Conservation (phyloP, 2,329 filamentous ascomycete species). For the Talaromyces verruculosus region DNA sequence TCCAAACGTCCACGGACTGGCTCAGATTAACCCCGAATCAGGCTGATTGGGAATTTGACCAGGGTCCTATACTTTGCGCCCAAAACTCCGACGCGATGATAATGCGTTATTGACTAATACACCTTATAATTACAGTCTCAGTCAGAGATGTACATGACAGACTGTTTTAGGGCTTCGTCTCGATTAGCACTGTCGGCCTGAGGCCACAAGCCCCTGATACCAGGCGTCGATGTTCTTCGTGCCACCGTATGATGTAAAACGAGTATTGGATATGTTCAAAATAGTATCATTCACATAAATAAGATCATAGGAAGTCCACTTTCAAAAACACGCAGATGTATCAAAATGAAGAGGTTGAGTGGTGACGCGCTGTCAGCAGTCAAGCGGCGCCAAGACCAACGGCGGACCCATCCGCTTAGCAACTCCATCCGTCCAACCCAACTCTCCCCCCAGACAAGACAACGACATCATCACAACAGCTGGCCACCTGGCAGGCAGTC, state of each 20-base stretch:
- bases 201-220: background rate
- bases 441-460: conserved; percentile 4
- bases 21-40: background rate
- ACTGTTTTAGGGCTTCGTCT: background rate
- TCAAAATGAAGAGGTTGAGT: background rate
- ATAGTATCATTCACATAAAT: too few species aligned
- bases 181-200: background rate
- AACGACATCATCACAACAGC: conserved; percentile 12
- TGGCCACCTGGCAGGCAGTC: conserved; percentile 1
- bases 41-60: background rate
- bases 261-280: too few species aligned
- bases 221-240: background rate
- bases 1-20: too few species aligned
- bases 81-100: background rate
- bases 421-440: conserved; percentile 2
- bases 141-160: background rate
- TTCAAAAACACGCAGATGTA: background rate
- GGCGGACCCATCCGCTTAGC: conserved; percentile 11
- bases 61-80: background rate
- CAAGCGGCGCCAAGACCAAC: conserved; percentile 8
- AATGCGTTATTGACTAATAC: background rate
- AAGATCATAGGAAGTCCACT: background rate
- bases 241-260: too few species aligned
- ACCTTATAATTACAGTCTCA: background rate
- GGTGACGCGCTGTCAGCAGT: background rate